Percentiles rank a stretch among this genome's conserved stretches.
These are phyloP conservation scores for Gnaphalium uliginosum DNA, from an alignment of 129 eudicot genomes.

Conservation along the genomic window DNA sequence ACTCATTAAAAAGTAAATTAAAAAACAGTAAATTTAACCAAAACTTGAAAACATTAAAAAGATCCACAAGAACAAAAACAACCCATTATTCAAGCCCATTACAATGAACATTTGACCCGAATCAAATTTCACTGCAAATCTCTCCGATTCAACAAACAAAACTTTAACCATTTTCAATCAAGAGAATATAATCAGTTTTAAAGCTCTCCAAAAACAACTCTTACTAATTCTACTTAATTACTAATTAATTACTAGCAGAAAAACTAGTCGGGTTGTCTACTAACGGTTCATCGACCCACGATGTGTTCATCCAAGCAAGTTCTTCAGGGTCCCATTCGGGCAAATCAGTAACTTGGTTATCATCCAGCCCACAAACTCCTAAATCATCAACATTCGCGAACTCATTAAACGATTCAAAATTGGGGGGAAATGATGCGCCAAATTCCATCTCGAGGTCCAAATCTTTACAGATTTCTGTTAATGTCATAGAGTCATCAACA, in stretches of 20 bases:
- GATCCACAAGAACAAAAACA: background rate
- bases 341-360: slow-evolving; percentile 28
- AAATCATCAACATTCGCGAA: slow-evolving; percentile 46
- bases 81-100: slow-evolving; percentile 21
- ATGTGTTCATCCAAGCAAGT: slow-evolving; percentile 54
- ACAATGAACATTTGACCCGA: slow-evolving; percentile 6
- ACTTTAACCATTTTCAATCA: background rate
- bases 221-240: background rate
- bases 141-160: slow-evolving; percentile 11
- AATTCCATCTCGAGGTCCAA: slow-evolving; percentile 48
- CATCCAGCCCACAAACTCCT: slow-evolving; percentile 48
- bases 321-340: slow-evolving; percentile 67
- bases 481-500: slow-evolving; percentile 38
- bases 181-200: background rate
- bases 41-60: background rate
- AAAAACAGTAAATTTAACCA: background rate
- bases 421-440: slow-evolving; percentile 32
- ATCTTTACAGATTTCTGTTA: slow-evolving; percentile 43
- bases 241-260: slow-evolving; percentile 41
- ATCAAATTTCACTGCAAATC: slow-evolving; percentile 15
- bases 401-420: slow-evolving; percentile 36
- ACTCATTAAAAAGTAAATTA: slow-evolving; percentile 4
- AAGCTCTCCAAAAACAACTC: background rate
- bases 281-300: slow-evolving; percentile 35
- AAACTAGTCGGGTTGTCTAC: slow-evolving; percentile 40